Percentiles rank a stretch among this genome's conserved stretches.
Conservation (phyloP, 352 stramenopile species). For the Globisporangium spinosum region DNA sequence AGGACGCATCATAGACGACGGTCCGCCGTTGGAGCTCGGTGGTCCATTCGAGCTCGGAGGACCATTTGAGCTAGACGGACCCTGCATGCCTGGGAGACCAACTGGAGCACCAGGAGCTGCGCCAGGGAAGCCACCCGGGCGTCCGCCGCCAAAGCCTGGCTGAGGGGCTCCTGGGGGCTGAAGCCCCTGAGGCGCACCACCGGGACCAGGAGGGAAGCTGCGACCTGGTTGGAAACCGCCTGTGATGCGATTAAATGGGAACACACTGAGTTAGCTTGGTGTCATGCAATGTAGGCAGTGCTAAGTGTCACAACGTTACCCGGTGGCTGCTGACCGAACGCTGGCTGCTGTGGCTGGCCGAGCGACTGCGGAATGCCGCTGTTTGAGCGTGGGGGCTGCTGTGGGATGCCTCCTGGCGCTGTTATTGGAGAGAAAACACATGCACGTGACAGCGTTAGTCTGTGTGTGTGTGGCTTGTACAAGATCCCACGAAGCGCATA, state of each 20-base stretch:
- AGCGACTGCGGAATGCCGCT: conserved; percentile 18
- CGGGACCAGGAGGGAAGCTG: conserved; percentile 14
- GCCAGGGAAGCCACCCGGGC: conserved; percentile 23
- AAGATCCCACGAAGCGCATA: neutral
- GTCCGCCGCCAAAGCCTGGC: conserved; percentile 14
- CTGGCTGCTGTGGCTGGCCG: conserved; percentile 5
- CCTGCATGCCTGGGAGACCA: conserved; percentile 25
- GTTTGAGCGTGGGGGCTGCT: conserved; percentile 34
- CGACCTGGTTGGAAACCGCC: conserved; percentile 16
- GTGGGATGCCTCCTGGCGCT: conserved; percentile 28
- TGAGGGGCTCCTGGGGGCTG: conserved; percentile 16
- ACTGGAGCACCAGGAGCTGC: conserved; percentile 3
- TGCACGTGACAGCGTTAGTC: neutral
- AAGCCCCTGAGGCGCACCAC: conserved; percentile 10
- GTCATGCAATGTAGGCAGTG: neutral
- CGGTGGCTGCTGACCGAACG: conserved; percentile 12
- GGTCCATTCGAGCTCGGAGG: conserved; percentile 13
- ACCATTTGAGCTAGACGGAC: conserved; percentile 19
- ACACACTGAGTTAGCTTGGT: neutral
- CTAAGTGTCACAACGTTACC: neutral
- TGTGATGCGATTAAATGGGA: neutral
- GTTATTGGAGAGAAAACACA: neutral
- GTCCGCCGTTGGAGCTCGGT: conserved; percentile 6
- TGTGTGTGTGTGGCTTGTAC: neutral
- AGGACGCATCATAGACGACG: conserved; percentile 2